These are phyloP conservation scores for Hericium rajendrae DNA, from an alignment of 768 basidiomycete genomes.

Conservation along the genomic window DNA sequence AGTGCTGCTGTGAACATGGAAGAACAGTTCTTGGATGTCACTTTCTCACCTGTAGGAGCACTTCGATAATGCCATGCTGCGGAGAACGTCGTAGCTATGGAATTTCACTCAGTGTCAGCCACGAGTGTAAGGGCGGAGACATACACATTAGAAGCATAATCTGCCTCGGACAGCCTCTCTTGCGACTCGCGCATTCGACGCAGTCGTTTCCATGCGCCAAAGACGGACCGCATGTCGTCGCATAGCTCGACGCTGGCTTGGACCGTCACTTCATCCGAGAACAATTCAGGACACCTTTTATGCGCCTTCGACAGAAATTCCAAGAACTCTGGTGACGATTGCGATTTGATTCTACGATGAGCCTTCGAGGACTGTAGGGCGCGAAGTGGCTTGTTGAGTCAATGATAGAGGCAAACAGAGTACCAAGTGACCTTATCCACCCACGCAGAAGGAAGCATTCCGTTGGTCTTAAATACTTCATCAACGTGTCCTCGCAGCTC, in stretches of 20 bases:
- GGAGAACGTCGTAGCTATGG: constrained; percentile 38
- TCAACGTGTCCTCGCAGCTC: constrained; percentile 27
- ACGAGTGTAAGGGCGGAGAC: constrained; percentile 10
- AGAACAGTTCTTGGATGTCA: too few species aligned
- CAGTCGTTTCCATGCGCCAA: constrained; percentile 36
- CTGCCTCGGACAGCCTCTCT: constrained; percentile 45
- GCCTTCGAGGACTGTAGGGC: constrained; percentile 18
- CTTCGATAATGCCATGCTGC: constrained; percentile 32
- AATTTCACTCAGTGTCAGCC: background rate
- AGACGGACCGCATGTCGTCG: constrained; percentile 32
- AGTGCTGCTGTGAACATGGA: background rate
- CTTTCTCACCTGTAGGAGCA: constrained; percentile 33
- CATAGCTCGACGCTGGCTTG: constrained; percentile 19
- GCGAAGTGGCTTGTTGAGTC: background rate
- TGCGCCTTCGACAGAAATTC: constrained; percentile 26
- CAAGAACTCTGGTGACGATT: constrained; percentile 20
- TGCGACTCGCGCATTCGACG: constrained; percentile 32
- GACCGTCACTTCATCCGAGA: constrained; percentile 21
- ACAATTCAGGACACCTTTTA: constrained; percentile 28
- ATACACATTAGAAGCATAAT: constrained; percentile 46
- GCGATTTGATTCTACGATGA: constrained; percentile 17
- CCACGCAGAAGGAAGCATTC: constrained; percentile 33
- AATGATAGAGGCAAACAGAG: background rate
- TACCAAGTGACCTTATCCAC: constrained; percentile 23
- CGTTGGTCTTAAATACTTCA: constrained; percentile 29